phyloP scores from a whole-genome alignment of 345 rosid species.

The Psidium guajava region DNA sequence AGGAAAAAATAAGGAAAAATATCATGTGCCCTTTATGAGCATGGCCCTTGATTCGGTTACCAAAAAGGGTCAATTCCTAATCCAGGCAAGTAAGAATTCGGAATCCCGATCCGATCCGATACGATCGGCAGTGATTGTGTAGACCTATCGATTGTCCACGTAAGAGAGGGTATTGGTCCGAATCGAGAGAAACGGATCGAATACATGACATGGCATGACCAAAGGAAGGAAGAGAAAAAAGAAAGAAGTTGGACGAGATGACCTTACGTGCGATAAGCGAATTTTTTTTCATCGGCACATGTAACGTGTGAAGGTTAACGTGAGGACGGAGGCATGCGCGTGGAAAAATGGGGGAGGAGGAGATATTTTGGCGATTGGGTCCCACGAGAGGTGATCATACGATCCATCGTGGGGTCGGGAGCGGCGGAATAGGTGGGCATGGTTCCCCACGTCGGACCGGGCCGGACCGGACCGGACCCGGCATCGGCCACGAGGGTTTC shows the following conservation, averaged over 20 bases:
- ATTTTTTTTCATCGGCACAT: not conserved
- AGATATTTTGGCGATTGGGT: not conserved
- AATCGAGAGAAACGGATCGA: no score
- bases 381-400: not conserved
- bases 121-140: rapidly evolving
- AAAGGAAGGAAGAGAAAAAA: not conserved
- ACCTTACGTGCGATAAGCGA: not conserved
- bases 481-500: no score
- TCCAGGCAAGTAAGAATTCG: not conserved
- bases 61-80: not conserved
- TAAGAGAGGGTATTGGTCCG: no score
- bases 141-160: not conserved
- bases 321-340: not conserved
- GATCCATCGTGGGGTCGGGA: not conserved
- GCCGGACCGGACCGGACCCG: not conserved
- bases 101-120: not conserved
- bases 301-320: no score
- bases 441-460: not conserved
- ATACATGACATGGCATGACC: no score
- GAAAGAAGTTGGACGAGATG: rapidly evolving
- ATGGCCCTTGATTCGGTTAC: not conserved
- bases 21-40: not conserved
- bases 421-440: not conserved
- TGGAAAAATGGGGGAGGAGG: not conserved
- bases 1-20: not conserved